phyloP scores from a whole-genome alignment of 192 early-diverging fungal genomes.

The Gaertneriomyces semiglobifer region DNA sequence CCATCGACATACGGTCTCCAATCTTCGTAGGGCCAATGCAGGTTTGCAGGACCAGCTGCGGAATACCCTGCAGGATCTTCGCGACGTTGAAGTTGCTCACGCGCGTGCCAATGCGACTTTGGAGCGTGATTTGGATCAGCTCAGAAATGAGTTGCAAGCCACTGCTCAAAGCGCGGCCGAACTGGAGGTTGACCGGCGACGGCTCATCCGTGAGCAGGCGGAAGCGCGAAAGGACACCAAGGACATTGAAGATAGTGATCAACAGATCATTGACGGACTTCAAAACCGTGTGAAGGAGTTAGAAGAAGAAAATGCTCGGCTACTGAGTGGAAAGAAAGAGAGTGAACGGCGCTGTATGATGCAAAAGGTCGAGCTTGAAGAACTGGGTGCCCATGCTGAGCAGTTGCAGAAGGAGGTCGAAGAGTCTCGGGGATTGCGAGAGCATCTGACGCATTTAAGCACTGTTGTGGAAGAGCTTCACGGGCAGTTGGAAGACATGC shows the following conservation, averaged over 20 bases:
- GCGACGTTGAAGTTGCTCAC: conserved; percentile 29
- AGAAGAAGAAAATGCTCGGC: conserved; percentile 13
- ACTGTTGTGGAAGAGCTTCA: conserved; percentile 27
- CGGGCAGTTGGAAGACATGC: conserved; percentile 41
- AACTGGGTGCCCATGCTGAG: neutral
- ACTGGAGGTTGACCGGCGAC: conserved; percentile 24
- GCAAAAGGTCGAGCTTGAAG: conserved; percentile 20
- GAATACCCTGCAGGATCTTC: conserved; percentile 31
- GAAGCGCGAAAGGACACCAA: conserved; percentile 12
- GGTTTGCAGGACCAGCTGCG: conserved; percentile 30
- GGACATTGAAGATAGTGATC: conserved; percentile 11
- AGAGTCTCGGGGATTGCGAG: neutral
- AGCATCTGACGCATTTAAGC: conserved; percentile 11
- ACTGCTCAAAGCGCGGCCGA: conserved; percentile 17
- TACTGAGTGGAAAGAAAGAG: conserved; percentile 8
- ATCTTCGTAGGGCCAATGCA: conserved; percentile 24
- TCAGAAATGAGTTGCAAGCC: conserved; percentile 26
- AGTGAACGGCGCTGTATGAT: neutral
- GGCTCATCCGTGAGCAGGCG: conserved; percentile 22
- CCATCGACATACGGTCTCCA: conserved; percentile 11
- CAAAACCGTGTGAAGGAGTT: conserved; percentile 3
- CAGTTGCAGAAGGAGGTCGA: conserved; percentile 8
- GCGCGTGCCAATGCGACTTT: conserved; percentile 28
- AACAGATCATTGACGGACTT: conserved; percentile 21
- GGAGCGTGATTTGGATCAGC: conserved; percentile 38